Evolutionary conservation across 2,329 filamentous ascomycete species (phyloP), one percentile per base, ranked within the genome.

Genomic region (Elsinoe fawcettii): DNA sequence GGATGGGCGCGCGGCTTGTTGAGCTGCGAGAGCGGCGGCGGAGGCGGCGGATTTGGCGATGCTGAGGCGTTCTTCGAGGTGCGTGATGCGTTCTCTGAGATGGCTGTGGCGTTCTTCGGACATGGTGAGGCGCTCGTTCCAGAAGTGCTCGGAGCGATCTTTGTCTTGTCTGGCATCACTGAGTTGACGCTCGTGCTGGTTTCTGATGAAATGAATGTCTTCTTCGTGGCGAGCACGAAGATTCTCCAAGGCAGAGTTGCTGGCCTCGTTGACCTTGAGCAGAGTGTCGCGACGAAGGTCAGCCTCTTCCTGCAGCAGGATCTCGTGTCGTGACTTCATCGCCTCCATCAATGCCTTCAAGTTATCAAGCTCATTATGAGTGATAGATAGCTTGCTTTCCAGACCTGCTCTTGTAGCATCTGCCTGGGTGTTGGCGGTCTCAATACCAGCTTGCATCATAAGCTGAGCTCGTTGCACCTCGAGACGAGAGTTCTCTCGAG

Each of bases 11-110:
- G 53, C 61, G 30, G 62, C 60, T 25, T 62, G 60, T 46, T 71
- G 66, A 5, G 68, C 70, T 32, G 88, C 90, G 70, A 86, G 81
- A 14, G 83, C 90, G 14, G 91, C 92, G 36, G 90, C 90, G 60
- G 84, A 83, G 8, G 90, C 91, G 30, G 91, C 91, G 67, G 90
- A 84, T 69, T 91, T 91, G 22, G 92, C 86, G 64, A 97, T 87
- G 64, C 95, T 86, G 14, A 99, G 80, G 71, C 90, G 92, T 70
- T 96, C 91, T 69, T 96, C 90, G 1, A 97, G 78, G 65, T 95
- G 87, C 3, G 80, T 73, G 23, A 96, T 82, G 64, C 88, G 89
- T 65, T 96, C 91, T 69, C 95, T 86, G 20, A 95, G 81, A 69
- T 95, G 87, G 64, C 90, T 84, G 3, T 86, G 83, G 77, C 92